Base-by-base conservation (phyloP, 1,284 basidiomycete genomes). In the Marasmius oreades region DNA sequence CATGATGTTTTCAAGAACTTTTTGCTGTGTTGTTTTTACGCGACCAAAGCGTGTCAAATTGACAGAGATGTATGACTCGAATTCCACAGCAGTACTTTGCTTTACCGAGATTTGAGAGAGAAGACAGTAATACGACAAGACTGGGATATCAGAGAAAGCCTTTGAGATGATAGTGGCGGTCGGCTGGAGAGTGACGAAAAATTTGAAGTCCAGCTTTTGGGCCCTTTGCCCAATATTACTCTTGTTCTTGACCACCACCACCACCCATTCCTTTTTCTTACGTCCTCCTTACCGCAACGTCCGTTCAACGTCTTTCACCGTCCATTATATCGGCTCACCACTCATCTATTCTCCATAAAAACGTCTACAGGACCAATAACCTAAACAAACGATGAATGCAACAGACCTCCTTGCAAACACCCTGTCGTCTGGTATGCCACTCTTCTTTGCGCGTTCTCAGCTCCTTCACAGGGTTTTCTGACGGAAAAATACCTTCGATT, bases 371-470 rank as follows among this genome's bases (percentile, higher is more conserved):
- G 37, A 55, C 31, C n/a, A 31, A 23, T 45, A 53, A 44, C 18
- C 42, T 52, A 53, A 36, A 44, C 57, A 68, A 70, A 84, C 74
- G 70, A 95, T 95, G 93, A 92, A 93, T 79, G 92, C 91, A 64
- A 88, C 85, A 62, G 87, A 92, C 73, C 85, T 95, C 61, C 86
- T 96, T 69, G 84, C 87, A 67, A 93, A 94, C 79, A 90, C 93
- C 66, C 86, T 97, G 69, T 94, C 92, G 59, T 78, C 91, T 58
- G 91, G 93, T 94, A 69, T 66, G 86, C 77, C 69, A 63, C 68
- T 31, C 28, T 31, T 31, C 10, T 31, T 58, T 63, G 55, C 61
- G 66, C 73, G 70, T 67, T 72, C 60, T 60, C 55, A 52, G 51
- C 39, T 51, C 55, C 51, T 57, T 55, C 54, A 62, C 58, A 57